Conservation (phyloP, 176 grass and related monocot genomes). For the Lolium multiflorum region DNA sequence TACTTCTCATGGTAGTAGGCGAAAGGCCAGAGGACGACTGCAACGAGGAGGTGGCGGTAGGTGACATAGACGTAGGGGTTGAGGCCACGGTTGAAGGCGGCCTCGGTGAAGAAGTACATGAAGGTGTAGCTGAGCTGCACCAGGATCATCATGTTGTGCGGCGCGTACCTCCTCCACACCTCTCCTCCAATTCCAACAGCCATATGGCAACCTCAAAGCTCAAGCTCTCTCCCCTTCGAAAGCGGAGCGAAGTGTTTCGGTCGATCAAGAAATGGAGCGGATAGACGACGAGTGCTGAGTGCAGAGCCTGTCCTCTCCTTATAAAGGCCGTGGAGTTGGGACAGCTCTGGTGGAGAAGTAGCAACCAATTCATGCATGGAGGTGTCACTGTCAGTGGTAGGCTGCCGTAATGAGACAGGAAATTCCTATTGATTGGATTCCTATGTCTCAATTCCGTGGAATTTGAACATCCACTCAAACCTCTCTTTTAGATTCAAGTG, state of each 20-base stretch:
- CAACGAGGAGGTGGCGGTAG: constrained; percentile 71
- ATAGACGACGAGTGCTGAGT: background rate
- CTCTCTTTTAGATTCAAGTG: too few relatives aligned
- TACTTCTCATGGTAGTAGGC: constrained; percentile 89
- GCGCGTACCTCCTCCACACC: constrained; percentile 51
- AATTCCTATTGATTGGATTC: too few relatives aligned
- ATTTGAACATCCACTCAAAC: too few relatives aligned
- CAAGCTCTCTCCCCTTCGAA: background rate
- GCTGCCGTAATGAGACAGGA: background rate
- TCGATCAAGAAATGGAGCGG: background rate
- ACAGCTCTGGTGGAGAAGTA: background rate
- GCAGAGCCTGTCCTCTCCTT: background rate
- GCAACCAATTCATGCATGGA: constrained; percentile 2
- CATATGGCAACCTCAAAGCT: background rate
- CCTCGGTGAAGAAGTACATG: constrained; percentile 92
- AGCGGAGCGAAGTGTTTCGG: background rate
- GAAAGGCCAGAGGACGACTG: constrained; percentile 68
- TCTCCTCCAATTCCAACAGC: background rate
- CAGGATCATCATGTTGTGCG: constrained; percentile 77
- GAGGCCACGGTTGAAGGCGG: constrained; percentile 71
- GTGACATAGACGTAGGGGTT: constrained; percentile 84
- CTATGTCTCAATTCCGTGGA: too few relatives aligned
- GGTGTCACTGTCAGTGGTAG: background rate
- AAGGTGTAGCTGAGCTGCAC: constrained; percentile 80
- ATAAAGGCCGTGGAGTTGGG: background rate